A percentile compares a stretch with the other conserved stretches of the same genome.
Conservation (phyloP, 192 early-diverging fungal genomes). For the Backusella circina region DNA sequence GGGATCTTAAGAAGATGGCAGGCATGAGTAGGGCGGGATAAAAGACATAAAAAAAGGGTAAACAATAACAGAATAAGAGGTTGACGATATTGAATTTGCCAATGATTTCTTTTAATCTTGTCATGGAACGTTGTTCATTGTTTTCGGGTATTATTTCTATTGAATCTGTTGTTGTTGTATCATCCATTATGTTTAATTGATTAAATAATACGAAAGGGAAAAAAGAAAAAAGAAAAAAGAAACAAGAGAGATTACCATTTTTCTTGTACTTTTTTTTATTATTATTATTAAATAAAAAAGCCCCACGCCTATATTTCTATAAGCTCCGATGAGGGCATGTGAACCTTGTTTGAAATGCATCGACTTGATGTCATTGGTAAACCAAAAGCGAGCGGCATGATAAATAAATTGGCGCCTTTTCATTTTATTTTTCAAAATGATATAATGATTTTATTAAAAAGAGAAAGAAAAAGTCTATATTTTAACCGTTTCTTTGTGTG, state of each 20-base stretch:
- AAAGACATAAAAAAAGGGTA: constrained; percentile 39
- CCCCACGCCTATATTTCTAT: not conserved
- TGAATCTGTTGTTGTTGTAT: not conserved
- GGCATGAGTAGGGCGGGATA: constrained; percentile 35
- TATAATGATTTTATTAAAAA: not conserved
- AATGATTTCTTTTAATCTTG: constrained; percentile 8
- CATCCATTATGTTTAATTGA: not conserved
- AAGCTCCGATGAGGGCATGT: constrained; percentile 2
- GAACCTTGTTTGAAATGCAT: not conserved
- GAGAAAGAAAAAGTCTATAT: not conserved
- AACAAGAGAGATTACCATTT: no score
- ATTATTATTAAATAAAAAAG: not conserved
- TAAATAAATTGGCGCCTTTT: not conserved
- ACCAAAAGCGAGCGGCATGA: not conserved
- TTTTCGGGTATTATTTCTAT: not conserved
- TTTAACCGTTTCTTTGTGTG: not conserved
- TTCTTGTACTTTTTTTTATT: no score
- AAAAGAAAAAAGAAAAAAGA: not conserved
- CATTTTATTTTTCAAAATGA: not conserved
- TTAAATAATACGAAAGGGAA: not conserved
- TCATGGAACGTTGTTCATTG: not conserved
- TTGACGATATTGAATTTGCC: constrained; percentile 36
- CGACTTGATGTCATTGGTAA: not conserved
- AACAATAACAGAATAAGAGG: constrained; percentile 33
- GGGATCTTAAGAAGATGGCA: constrained; percentile 31